These are phyloP conservation scores for Cerioporus squamosus DNA, from an alignment of 1,284 basidiomycete genomes.

Conservation along the genomic window DNA sequence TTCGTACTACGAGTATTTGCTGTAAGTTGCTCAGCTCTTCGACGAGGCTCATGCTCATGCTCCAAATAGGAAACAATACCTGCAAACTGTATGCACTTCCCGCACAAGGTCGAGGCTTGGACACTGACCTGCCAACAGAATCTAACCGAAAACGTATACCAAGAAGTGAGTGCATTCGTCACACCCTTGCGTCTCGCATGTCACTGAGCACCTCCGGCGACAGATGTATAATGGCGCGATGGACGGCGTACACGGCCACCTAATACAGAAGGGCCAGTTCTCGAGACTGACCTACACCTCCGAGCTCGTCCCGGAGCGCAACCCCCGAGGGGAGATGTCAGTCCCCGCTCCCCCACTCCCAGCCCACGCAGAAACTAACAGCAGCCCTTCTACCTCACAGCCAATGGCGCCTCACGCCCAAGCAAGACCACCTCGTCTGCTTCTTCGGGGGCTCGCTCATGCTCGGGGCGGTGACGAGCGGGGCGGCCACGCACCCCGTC, in stretches of 20 bases:
- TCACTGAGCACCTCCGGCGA: neutral
- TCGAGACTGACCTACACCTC: slow-evolving; percentile 78
- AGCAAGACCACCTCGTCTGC: slow-evolving; percentile 97
- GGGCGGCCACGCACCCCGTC: slow-evolving; percentile 49
- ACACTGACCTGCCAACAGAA: slow-evolving; percentile 65
- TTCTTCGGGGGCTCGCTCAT: slow-evolving; percentile 93
- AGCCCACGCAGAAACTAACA: slow-evolving; percentile 1
- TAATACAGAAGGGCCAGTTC: slow-evolving; percentile 67
- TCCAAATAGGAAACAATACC: slow-evolving; percentile 69
- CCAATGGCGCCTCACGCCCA: slow-evolving; percentile 74
- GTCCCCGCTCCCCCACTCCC: slow-evolving; percentile 23
- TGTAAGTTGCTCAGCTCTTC: slow-evolving; percentile 52
- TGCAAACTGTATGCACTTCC: slow-evolving; percentile 63
- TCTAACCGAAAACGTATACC: slow-evolving; percentile 80
- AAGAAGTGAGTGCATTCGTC: slow-evolving; percentile 52
- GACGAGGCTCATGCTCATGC: slow-evolving; percentile 1
- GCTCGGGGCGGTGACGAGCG: slow-evolving; percentile 83
- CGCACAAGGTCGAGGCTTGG: neutral
- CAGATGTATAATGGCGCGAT: slow-evolving; percentile 91
- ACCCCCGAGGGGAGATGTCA: slow-evolving; percentile 51
- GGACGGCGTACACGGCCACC: slow-evolving; percentile 77
- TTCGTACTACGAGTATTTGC: slow-evolving; percentile 93
- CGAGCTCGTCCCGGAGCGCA: slow-evolving; percentile 72
- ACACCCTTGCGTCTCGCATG: neutral
- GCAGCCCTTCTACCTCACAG: slow-evolving; percentile 39